A percentile compares a stretch with the other conserved stretches of the same genome.
Conservation (phyloP, 1,284 basidiomycete genomes). For the Moniliella sp. region DNA sequence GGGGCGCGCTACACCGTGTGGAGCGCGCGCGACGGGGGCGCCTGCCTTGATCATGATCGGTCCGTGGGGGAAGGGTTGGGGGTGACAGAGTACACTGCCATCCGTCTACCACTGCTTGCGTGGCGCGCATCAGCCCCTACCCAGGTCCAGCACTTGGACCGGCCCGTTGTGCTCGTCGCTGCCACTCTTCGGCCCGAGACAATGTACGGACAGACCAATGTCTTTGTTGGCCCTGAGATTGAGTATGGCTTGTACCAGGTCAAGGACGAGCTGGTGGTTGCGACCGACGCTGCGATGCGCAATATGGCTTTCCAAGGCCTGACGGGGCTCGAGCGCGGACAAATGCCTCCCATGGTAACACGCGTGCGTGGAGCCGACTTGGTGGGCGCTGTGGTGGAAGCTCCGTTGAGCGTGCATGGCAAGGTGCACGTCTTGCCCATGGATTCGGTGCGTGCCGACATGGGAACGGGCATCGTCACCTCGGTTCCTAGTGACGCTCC, state of each 20-base stretch:
- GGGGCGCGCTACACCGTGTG: constrained; percentile 96
- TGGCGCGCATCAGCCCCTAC: constrained; percentile 38
- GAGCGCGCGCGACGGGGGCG: constrained; percentile 91
- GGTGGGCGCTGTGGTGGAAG: constrained; percentile 72
- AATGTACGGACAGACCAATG: constrained; percentile 93
- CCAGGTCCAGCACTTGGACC: constrained; percentile 43
- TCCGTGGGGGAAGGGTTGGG: constrained; percentile 78
- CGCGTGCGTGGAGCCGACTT: constrained; percentile 45
- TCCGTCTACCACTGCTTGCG: constrained; percentile 79
- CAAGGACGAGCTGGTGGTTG: constrained; percentile 54
- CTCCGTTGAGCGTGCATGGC: constrained; percentile 53
- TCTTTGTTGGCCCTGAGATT: constrained; percentile 73
- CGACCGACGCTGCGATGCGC: constrained; percentile 68
- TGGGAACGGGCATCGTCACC: constrained; percentile 94
- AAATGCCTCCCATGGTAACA: no score
- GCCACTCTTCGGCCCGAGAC: constrained; percentile 91
- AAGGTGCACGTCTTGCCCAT: constrained; percentile 91
- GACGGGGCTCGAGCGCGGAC: constrained; percentile 32
- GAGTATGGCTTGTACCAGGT: constrained; percentile 65
- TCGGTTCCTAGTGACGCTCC: constrained; percentile 96
- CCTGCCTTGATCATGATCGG: constrained; percentile 98
- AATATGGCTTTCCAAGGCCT: constrained; percentile 91
- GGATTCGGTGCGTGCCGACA: constrained; percentile 83
- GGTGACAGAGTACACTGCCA: constrained; percentile 81
- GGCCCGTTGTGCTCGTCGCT: constrained; percentile 74